Conservation (phyloP, 176 grass and related monocot species). For the Paspalum vaginatum region DNA sequence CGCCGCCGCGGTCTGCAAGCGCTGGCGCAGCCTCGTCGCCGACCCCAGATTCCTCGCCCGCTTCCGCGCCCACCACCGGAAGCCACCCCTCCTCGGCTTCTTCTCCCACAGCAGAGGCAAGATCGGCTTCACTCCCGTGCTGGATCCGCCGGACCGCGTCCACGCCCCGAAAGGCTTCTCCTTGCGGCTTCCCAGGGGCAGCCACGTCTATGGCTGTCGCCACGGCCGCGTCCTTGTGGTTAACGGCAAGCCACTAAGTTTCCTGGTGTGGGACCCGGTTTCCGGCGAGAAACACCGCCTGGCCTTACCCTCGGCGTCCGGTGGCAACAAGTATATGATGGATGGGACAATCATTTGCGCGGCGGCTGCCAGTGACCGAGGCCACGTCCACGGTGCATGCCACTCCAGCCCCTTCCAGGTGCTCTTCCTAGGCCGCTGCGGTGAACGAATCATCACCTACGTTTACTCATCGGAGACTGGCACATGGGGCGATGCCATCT, state of each 20-base stretch:
- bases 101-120: constrained; percentile 3
- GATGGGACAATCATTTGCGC: neutral
- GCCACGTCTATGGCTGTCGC: constrained; percentile 15
- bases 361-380: no score
- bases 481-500: constrained; percentile 14
- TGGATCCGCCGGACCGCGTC: constrained; percentile 2
- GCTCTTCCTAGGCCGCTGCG: neutral
- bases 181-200: neutral
- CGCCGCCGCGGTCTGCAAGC: constrained; percentile 1
- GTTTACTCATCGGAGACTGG: constrained; percentile 21
- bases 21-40: constrained; percentile 6
- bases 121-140: neutral
- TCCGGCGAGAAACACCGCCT: neutral
- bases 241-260: neutral
- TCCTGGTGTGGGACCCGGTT: constrained; percentile 18
- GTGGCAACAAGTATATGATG: neutral
- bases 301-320: neutral
- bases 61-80: constrained; percentile 17
- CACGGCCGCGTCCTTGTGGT: constrained; percentile 8
- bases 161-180: neutral
- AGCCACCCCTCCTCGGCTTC: constrained; percentile 13
- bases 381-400: neutral
- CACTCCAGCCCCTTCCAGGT: neutral
- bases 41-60: constrained; percentile 12
- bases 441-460: neutral